Evolutionary conservation across 2,329 filamentous ascomycete genomes (phyloP).

Genomic region (Cadophora sp.): DNA sequence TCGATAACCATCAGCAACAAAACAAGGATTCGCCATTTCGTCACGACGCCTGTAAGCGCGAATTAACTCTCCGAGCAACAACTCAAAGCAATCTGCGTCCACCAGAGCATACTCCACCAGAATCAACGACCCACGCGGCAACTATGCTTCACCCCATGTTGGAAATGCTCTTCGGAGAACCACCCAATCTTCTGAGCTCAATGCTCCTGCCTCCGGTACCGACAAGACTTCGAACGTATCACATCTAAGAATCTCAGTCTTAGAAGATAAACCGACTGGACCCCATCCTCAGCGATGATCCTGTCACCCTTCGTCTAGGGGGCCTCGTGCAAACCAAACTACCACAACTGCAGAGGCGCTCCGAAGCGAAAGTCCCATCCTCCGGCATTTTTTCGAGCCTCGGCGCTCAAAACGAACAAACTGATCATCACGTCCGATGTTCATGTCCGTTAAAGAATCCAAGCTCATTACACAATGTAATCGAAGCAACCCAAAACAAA

Average conservation of each 20-base stretch:
- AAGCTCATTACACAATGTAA: background rate
- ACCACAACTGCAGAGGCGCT: background rate
- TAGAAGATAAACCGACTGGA: conserved; percentile 1
- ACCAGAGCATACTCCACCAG: background rate
- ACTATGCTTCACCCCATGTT: too few species aligned
- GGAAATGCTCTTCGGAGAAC: background rate
- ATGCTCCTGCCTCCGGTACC: background rate
- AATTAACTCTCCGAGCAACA: conserved; percentile 2
- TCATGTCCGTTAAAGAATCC: conserved; percentile 3
- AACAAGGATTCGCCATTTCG: background rate
- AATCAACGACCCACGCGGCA: too few species aligned
- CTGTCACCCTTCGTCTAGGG: conserved; percentile 6
- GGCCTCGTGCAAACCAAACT: background rate
- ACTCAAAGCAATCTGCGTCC: background rate
- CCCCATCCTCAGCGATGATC: background rate
- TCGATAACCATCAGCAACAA: conserved; percentile 6
- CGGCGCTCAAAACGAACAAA: conserved; percentile 6
- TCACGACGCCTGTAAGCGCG: background rate
- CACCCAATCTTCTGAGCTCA: background rate
- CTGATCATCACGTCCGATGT: background rate
- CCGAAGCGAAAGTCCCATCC: conserved; percentile 11
- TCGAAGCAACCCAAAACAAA: conserved; percentile 7
- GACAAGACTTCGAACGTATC: conserved; percentile 7
- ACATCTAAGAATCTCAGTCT: conserved; percentile 3
- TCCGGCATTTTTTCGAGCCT: conserved; percentile 10